phyloP scores from a whole-genome alignment of 2,329 filamentous ascomycete species.

The Blastomyces silverae region DNA sequence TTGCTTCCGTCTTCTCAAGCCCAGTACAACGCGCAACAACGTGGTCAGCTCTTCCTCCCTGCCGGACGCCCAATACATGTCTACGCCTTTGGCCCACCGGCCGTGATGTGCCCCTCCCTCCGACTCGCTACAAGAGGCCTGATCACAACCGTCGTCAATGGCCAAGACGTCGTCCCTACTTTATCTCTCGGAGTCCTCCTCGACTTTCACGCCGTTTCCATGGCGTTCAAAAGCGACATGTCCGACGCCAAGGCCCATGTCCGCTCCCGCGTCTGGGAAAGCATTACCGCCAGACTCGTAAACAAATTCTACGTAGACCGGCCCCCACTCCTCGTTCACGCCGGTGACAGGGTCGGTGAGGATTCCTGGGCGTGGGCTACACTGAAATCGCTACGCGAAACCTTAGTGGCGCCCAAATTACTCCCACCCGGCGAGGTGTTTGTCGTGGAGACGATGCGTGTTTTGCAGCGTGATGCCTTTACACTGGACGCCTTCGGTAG shows the following conservation, averaged over 20 bases:
- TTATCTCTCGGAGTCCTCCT: conserved; percentile 67
- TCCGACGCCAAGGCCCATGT: conserved; percentile 61
- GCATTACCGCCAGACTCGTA: conserved; percentile 55
- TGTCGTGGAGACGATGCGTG: conserved; percentile 60
- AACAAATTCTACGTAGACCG: conserved; percentile 55
- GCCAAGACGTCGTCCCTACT: conserved; percentile 65
- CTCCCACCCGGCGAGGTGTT: conserved; percentile 72
- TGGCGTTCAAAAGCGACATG: conserved; percentile 67
- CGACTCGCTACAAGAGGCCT: conserved; percentile 64
- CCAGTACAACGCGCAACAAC: conserved; percentile 20
- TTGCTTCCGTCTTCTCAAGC: conserved; percentile 32
- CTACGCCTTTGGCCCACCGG: conserved; percentile 69
- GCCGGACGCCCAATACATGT: conserved; percentile 66
- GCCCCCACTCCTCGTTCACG: conserved; percentile 39
- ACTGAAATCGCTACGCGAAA: conserved; percentile 58
- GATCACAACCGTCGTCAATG: conserved; percentile 67
- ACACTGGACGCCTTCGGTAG: conserved; percentile 29
- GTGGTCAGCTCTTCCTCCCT: conserved; percentile 49
- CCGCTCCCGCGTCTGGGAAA: conserved; percentile 58
- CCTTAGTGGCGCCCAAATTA: conserved; percentile 63
- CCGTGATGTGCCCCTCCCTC: conserved; percentile 63
- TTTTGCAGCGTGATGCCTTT: conserved; percentile 63
- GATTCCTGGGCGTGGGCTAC: conserved; percentile 63
- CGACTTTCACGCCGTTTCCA: conserved; percentile 64
- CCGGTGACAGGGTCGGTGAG: conserved; percentile 51